phyloP scores from a whole-genome alignment of 257 asterid genomes.

The Solanum pimpinellifolium region DNA sequence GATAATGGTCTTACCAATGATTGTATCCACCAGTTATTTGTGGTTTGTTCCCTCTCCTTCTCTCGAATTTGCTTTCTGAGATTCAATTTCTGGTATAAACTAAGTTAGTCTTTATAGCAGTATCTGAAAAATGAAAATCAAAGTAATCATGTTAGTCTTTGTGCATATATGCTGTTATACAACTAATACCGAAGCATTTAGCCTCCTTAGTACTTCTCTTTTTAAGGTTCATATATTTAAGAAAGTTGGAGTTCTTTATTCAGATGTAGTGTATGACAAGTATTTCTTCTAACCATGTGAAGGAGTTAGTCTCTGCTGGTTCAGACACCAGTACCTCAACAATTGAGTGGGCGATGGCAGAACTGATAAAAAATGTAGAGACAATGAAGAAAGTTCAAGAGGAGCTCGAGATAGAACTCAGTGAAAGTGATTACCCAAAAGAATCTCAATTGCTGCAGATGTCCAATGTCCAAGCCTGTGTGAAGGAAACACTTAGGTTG shows the following conservation, averaged over 20 bases:
- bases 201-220: background rate
- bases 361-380: slow-evolving; percentile 16
- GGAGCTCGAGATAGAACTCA: slow-evolving; percentile 7
- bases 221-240: background rate
- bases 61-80: background rate
- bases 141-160: background rate
- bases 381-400: slow-evolving; percentile 2
- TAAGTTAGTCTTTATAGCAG: background rate
- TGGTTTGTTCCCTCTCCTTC: slow-evolving; percentile 4
- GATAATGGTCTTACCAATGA: slow-evolving; percentile 16
- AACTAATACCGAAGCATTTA: background rate
- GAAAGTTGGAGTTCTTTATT: background rate
- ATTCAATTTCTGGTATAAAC: background rate
- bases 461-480: slow-evolving; percentile 28
- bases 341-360: slow-evolving; percentile 23
- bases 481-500: slow-evolving; percentile 33
- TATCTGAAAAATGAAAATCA: background rate
- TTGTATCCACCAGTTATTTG: slow-evolving; percentile 21
- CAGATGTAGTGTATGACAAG: background rate
- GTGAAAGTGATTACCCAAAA: background rate
- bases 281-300: background rate
- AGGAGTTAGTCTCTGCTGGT: slow-evolving; percentile 30
- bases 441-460: slow-evolving; percentile 1
- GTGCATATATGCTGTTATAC: background rate
- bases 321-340: slow-evolving; percentile 33